A percentile compares a stretch with the other conserved stretches of the same genome.
phyloP scores from a whole-genome alignment of 768 basidiomycete genomes.

The Mycena amicta region DNA sequence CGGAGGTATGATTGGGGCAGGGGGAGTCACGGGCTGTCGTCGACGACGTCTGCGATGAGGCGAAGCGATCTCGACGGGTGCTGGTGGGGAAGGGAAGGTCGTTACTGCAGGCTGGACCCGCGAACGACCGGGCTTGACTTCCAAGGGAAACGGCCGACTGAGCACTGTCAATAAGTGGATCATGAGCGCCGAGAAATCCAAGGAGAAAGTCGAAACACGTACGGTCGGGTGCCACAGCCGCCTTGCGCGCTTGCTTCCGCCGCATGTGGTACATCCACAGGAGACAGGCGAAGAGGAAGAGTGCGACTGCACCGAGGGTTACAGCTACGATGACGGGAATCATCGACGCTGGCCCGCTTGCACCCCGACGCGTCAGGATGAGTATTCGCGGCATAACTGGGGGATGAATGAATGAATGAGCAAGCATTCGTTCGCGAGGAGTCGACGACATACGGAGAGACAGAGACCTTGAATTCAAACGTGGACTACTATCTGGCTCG shows the following conservation, averaged over 20 bases:
- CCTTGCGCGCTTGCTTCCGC: not conserved
- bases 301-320: not conserved
- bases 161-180: too few species aligned
- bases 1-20: not conserved
- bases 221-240: not conserved
- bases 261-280: slow-evolving; percentile 1
- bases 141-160: slow-evolving; percentile 10
- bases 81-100: not conserved
- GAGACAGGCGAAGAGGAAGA: not conserved
- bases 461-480: not conserved
- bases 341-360: not conserved
- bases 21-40: not conserved
- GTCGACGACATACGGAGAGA: not conserved
- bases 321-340: not conserved
- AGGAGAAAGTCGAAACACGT: not conserved
- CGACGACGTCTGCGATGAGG: slow-evolving; percentile 1
- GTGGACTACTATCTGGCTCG: not conserved
- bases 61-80: not conserved
- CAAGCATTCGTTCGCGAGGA: not conserved
- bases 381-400: not conserved
- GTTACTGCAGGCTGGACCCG: not conserved
- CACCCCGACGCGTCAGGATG: not conserved
- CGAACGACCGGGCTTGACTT: slow-evolving; percentile 3
- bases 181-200: not conserved
- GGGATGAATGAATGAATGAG: not conserved